Conservation (phyloP, 140 eudicot species). For the Flaveria floridana region DNA sequence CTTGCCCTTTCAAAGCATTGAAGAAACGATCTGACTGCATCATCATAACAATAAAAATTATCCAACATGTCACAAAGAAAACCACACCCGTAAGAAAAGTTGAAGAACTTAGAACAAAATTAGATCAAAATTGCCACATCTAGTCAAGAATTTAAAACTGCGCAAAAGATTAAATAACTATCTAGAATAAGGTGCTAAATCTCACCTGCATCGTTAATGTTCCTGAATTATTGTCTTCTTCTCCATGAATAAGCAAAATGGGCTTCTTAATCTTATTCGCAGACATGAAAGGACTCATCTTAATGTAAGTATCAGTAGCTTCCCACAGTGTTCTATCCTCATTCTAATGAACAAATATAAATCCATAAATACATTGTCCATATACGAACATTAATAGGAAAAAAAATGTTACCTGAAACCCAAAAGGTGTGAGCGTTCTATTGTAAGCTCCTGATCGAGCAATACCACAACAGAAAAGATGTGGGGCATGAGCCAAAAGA, state of each 20-base stretch:
- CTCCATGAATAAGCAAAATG: conserved; percentile 92
- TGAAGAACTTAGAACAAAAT: background rate
- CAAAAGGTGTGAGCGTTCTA: conserved; percentile 94
- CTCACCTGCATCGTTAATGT: conserved; percentile 92
- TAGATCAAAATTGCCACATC: background rate
- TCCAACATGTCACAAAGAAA: background rate
- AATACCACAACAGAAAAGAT: conserved; percentile 92
- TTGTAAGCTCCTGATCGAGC: conserved; percentile 99
- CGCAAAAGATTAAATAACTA: background rate
- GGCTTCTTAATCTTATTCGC: conserved; percentile 91
- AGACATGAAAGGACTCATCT: conserved; percentile 95
- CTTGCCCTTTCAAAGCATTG: conserved; percentile 93
- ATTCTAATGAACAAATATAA: conserved; percentile 41
- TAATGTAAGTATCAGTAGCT: conserved; percentile 72
- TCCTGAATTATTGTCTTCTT: conserved; percentile 96
- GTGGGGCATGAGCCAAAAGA: conserved; percentile 94
- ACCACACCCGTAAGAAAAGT: background rate
- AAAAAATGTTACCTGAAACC: conserved; percentile 69
- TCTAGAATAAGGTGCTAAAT: background rate
- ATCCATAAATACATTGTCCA: background rate
- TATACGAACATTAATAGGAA: background rate
- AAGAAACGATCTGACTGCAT: conserved; percentile 95
- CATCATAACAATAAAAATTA: background rate
- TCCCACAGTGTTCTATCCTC: conserved; percentile 99
- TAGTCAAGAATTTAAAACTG: background rate